These are phyloP conservation scores for Periconia sp. DNA, from an alignment of 2,329 filamentous ascomycete genomes.

Conservation along the genomic window DNA sequence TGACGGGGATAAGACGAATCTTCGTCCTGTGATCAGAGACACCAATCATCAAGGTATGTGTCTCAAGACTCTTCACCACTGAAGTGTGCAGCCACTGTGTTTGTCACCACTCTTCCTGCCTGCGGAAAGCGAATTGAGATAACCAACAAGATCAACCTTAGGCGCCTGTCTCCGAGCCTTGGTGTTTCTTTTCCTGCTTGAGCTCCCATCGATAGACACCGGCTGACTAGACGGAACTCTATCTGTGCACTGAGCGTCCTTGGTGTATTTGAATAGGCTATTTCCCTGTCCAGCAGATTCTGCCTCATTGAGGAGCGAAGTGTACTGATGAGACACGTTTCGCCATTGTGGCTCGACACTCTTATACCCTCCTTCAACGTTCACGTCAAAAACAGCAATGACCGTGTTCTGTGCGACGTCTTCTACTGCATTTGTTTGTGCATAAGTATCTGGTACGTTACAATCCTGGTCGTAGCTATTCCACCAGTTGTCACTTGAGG, in stretches of 20 bases:
- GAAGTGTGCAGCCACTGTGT: no score
- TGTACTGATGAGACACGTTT: constrained; percentile 2
- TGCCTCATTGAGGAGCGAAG: constrained; percentile 3
- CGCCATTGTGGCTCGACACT: constrained; percentile 11
- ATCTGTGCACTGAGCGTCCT: constrained; percentile 5
- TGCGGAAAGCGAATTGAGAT: no score
- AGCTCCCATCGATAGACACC: constrained; percentile 2
- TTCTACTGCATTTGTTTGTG: constrained; percentile 15
- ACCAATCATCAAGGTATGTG: no score
- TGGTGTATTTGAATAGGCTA: constrained; percentile 3
- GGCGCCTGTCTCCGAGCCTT: not conserved
- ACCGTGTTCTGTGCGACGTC: constrained; percentile 25
- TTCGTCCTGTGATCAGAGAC: no score
- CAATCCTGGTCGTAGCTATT: constrained; percentile 16
- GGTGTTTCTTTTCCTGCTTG: not conserved
- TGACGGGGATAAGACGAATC: no score
- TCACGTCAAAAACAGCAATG: constrained; percentile 19
- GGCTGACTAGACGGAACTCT: constrained; percentile 1
- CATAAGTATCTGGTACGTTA: constrained; percentile 20
- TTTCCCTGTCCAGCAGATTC: constrained; percentile 4
- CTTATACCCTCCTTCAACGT: constrained; percentile 15
- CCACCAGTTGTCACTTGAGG: constrained; percentile 13
- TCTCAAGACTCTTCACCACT: no score
- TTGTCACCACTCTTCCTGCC: no score
- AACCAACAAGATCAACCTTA: not conserved